phyloP scores from a whole-genome alignment of 371 early-diverging fungal genomes.

The Apophysomyces elegans region DNA sequence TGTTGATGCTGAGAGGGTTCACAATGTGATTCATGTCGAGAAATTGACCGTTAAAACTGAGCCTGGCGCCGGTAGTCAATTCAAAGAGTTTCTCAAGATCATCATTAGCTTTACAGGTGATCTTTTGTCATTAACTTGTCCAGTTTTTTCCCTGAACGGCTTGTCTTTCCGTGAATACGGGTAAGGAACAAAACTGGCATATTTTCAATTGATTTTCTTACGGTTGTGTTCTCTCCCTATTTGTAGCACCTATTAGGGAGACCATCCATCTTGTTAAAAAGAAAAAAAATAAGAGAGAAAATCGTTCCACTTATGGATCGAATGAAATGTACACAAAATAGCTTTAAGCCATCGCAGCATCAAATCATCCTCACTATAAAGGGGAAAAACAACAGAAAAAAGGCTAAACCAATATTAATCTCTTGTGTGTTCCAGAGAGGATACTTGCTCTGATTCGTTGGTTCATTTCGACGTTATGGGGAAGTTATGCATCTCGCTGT shows the following conservation, averaged over 20 bases:
- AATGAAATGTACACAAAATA: background rate
- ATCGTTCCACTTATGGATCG: constrained; percentile 2
- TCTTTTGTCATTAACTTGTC: constrained; percentile 78
- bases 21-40: constrained; percentile 44
- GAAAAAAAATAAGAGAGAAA: background rate
- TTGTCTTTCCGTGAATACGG: constrained; percentile 80
- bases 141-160: constrained; percentile 77
- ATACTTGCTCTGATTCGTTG: constrained; percentile 71
- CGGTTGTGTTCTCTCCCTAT: background rate
- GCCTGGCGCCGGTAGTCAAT: constrained; percentile 45
- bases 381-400: background rate
- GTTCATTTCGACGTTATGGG: constrained; percentile 79
- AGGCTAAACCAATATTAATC: background rate
- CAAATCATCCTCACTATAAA: constrained; percentile 53
- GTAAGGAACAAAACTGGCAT: constrained; percentile 33
- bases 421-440: constrained; percentile 47
- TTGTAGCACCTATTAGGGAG: constrained; percentile 42
- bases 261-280: constrained; percentile 41
- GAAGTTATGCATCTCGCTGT: constrained; percentile 59
- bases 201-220: background rate
- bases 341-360: constrained; percentile 49
- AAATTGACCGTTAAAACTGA: constrained; percentile 46
- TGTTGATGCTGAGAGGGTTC: constrained; percentile 28
- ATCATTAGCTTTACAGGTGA: constrained; percentile 82
- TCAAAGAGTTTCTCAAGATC: constrained; percentile 60